Conservation (phyloP, 441 rosid genomes). For the Arabidopsis lyrata region DNA sequence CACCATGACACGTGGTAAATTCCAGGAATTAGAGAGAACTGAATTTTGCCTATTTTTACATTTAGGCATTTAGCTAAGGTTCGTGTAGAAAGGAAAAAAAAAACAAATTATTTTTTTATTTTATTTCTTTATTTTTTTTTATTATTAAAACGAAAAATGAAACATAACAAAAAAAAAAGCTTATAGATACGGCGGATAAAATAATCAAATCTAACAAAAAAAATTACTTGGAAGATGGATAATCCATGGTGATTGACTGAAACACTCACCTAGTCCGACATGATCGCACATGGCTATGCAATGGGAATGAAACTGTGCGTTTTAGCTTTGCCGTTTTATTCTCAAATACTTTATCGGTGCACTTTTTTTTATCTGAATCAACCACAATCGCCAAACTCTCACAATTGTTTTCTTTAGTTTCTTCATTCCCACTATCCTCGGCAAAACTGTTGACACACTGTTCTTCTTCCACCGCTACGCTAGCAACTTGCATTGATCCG, state of each 20-base stretch:
- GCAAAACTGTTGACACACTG: not conserved
- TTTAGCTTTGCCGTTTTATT: constrained; percentile 8
- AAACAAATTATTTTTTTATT: no score
- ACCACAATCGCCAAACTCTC: constrained; percentile 23
- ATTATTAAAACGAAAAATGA: not conserved
- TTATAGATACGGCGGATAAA: not conserved
- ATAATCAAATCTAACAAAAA: not conserved
- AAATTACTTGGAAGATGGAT: not conserved
- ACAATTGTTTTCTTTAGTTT: constrained; percentile 2
- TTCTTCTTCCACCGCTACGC: not conserved
- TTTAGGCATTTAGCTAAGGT: not conserved
- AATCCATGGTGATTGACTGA: not conserved
- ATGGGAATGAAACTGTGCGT: constrained; percentile 32
- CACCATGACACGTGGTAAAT: constrained; percentile 21
- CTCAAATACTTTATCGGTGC: not conserved
- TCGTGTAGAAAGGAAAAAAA: not conserved
- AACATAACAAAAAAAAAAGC: not conserved
- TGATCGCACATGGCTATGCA: constrained; percentile 32
- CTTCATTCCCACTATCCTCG: not conserved
- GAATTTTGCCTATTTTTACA: not conserved
- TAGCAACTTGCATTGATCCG: constrained; percentile 3
- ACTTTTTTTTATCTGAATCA: constrained; percentile 11
- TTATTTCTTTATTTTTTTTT: no score
- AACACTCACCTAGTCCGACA: constrained; percentile 35
- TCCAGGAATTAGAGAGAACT: constrained; percentile 5